Evolutionary conservation across 2,329 filamentous ascomycete genomes (phyloP).

Genomic region (Aspergillus pseudoterreus): DNA sequence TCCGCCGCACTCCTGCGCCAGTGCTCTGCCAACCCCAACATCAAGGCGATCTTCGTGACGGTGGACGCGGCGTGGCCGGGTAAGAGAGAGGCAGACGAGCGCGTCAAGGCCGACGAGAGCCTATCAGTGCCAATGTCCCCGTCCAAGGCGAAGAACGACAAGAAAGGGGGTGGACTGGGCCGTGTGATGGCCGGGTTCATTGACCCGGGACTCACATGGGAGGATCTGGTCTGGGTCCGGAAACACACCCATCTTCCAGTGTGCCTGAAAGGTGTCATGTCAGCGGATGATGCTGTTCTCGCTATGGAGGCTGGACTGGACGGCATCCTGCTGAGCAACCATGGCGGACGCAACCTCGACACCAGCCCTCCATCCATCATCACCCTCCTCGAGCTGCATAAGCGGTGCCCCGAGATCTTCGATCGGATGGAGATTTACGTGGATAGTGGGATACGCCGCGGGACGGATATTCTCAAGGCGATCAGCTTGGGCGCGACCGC

Average conservation of each 20-base stretch:
- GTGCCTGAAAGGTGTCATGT: conserved; percentile 57
- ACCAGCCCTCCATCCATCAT: conserved; percentile 49
- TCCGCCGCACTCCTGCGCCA: conserved; percentile 46
- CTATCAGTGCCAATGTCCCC: conserved; percentile 44
- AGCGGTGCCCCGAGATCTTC: conserved; percentile 48
- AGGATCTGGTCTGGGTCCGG: conserved; percentile 53
- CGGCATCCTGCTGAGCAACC: conserved; percentile 56
- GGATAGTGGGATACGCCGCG: conserved; percentile 53
- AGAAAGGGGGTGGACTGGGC: conserved; percentile 52
- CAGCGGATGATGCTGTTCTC: conserved; percentile 51
- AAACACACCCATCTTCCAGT: conserved; percentile 48
- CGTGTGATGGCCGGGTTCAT: conserved; percentile 52
- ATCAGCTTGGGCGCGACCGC: conserved; percentile 52
- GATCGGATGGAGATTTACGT: conserved; percentile 51
- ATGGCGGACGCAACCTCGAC: conserved; percentile 56
- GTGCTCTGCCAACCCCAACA: conserved; percentile 39
- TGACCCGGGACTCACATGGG: conserved; percentile 51
- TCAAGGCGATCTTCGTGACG: conserved; percentile 50
- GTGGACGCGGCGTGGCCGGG: conserved; percentile 54
- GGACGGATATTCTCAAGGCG: conserved; percentile 54
- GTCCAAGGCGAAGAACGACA: conserved; percentile 46
- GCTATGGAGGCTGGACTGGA: conserved; percentile 50
- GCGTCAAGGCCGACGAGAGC: conserved; percentile 46
- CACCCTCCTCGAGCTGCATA: conserved; percentile 52
- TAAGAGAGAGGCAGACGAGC: conserved; percentile 57